phyloP scores from a whole-genome alignment of 352 stramenopile genomes.

The Pythium biforme region DNA sequence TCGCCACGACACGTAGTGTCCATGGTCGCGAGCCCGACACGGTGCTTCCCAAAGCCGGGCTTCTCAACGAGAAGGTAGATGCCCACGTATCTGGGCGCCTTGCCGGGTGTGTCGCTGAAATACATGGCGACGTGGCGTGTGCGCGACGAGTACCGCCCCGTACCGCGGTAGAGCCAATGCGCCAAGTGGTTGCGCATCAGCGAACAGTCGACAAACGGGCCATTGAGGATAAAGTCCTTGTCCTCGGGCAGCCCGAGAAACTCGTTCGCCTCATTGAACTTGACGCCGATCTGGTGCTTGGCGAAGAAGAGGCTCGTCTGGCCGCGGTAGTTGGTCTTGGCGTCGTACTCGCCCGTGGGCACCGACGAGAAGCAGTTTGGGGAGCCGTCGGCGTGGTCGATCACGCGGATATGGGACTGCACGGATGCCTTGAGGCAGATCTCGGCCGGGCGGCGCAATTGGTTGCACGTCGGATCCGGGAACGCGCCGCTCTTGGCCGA shows the following conservation, averaged over 20 bases:
- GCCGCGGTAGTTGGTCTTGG: slow-evolving; percentile 72
- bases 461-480: slow-evolving; percentile 70
- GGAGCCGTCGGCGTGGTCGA: slow-evolving; percentile 54
- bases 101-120: slow-evolving; percentile 39
- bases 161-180: slow-evolving; percentile 72
- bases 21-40: slow-evolving; percentile 59
- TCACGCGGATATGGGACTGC: slow-evolving; percentile 48
- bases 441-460: slow-evolving; percentile 57
- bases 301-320: slow-evolving; percentile 74
- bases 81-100: slow-evolving; percentile 41
- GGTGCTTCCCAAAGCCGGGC: slow-evolving; percentile 66
- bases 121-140: slow-evolving; percentile 68
- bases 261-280: slow-evolving; percentile 39
- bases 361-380: slow-evolving; percentile 56
- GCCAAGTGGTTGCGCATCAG: slow-evolving; percentile 78
- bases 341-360: slow-evolving; percentile 40
- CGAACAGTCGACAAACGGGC: slow-evolving; percentile 67
- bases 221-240: slow-evolving; percentile 72
- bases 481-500: slow-evolving; percentile 53
- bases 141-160: slow-evolving; percentile 65
- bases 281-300: slow-evolving; percentile 79
- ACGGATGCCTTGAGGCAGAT: slow-evolving; percentile 68
- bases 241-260: slow-evolving; percentile 68
- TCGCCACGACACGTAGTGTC: slow-evolving; percentile 39
- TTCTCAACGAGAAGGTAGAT: slow-evolving; percentile 82